These are phyloP conservation scores for Botryococcus braunii DNA, from an alignment of 163 green algal genomes.

Conservation along the genomic window DNA sequence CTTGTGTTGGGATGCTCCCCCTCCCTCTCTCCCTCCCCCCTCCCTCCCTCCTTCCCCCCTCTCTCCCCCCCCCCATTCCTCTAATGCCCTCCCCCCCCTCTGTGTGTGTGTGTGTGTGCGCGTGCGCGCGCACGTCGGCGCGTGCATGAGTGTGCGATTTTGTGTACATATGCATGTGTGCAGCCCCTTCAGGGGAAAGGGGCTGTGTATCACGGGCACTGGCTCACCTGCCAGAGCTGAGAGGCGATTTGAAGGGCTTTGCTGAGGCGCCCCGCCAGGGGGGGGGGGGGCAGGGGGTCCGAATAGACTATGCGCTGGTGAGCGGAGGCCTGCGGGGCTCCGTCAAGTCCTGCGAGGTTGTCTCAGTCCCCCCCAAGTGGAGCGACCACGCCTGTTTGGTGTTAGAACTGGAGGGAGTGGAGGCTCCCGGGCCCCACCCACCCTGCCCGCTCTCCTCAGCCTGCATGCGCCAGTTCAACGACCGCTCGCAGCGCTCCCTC, in stretches of 20 bases:
- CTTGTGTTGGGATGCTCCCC: too few relatives aligned
- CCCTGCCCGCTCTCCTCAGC: slow-evolving; percentile 22
- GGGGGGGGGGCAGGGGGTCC: slow-evolving; percentile 43
- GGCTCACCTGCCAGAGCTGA: not conserved
- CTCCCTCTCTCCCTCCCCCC: too few relatives aligned
- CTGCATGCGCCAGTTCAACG: slow-evolving; percentile 28
- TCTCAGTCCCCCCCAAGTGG: slow-evolving; percentile 67
- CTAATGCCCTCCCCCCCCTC: too few relatives aligned
- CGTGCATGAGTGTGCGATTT: too few relatives aligned
- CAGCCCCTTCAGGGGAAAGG: too few relatives aligned
- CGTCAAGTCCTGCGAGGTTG: slow-evolving; percentile 49
- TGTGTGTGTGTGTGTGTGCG: too few relatives aligned
- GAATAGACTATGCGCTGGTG: slow-evolving; percentile 68
- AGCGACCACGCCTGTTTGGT: slow-evolving; percentile 14
- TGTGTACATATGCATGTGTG: too few relatives aligned
- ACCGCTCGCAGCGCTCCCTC: slow-evolving; percentile 21
- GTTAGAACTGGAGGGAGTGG: slow-evolving; percentile 12
- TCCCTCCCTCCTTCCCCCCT: too few relatives aligned
- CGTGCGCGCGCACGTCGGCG: too few relatives aligned
- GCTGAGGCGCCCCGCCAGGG: too few relatives aligned
- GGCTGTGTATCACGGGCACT: not conserved
- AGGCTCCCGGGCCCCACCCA: not conserved
- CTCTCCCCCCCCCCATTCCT: too few relatives aligned
- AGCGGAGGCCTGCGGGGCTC: slow-evolving; percentile 33
- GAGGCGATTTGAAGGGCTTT: too few relatives aligned